Evolutionary conservation across 2,329 filamentous ascomycete species (phyloP).

Genomic region (Neofusicoccum ribis): DNA sequence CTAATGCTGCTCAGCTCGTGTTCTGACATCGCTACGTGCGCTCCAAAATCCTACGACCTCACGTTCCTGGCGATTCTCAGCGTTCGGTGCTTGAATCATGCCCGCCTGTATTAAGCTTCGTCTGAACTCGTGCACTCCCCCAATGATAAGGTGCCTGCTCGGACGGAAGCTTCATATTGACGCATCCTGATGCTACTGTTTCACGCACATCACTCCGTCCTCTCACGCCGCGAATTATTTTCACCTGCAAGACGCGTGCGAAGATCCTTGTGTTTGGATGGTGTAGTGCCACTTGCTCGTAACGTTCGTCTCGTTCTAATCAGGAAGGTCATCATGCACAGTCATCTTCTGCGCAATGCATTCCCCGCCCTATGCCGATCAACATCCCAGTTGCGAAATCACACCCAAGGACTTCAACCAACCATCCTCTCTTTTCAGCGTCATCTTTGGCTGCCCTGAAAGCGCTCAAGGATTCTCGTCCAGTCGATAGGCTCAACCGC

Average conservation of each 20-base stretch:
- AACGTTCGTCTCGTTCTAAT: neutral
- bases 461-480: no score
- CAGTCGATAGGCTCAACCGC: no score
- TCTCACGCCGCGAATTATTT: neutral
- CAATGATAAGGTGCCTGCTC: neutral
- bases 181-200: neutral
- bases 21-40: neutral
- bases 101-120: neutral
- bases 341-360: conserved; percentile 14
- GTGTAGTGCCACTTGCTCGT: neutral
- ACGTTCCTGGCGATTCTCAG: neutral
- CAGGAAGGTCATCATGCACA: conserved; percentile 12
- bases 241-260: neutral
- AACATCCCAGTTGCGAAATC: neutral
- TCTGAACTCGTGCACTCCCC: neutral
- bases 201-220: neutral
- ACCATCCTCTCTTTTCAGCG: neutral
- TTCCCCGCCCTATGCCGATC: conserved; percentile 10
- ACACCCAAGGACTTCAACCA: neutral
- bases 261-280: conserved; percentile 1
- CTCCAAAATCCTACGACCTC: neutral
- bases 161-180: neutral
- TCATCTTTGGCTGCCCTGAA: no score
- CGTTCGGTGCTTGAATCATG: neutral
- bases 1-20: no score